Base-by-base conservation (phyloP, 768 basidiomycete species). In the Tulasnella sp. region DNA sequence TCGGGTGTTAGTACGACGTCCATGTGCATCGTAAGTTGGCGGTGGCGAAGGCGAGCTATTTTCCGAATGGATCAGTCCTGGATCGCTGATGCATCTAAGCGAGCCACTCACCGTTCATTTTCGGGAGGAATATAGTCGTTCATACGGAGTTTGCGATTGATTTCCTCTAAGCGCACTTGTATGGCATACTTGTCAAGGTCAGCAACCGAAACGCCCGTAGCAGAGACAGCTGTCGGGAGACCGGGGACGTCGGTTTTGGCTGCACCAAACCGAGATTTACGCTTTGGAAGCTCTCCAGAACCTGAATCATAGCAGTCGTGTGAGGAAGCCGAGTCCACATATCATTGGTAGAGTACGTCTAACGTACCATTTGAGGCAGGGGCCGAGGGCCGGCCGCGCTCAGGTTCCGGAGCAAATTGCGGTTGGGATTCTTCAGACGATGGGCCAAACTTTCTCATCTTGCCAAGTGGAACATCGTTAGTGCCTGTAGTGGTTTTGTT, bases 111-210 rank as follows among this genome's bases (percentile, higher is more conserved):
- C 93, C 95, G 86, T 83, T 97, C 94, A 74, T 91, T 86, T 75
- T 98, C 96, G 22, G 96, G 94, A 65, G 97, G 97, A 67, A 99
- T 88, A 77, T 93, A 95, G 77, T 98, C 95, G 75, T 97, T 97
- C 75, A 95, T 81, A 74, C 95, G 84, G 32, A 99, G 84, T 81
- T 98, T 97, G 77, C 94, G 87, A 78, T 96, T 95, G 78, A 99
- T 98, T 82, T 99, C 97, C 81, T 99, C 97, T 65, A 99, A 83
- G 69, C 97, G 87, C 64, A 98, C 84, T 78, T 97, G 94, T 70
- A 95, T 94, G 39, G 97, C 96, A 81, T 99, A 99, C 78, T 94
- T 95, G 81, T 98, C 96, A 69, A 99, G 89, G 80, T 98, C 95
- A 68, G 90, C 89, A 79, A 95, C 94, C 29, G 95, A 94, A 68